Percentiles rank a stretch among this genome's conserved stretches.
These are phyloP conservation scores for Picea abies DNA, from an alignment of 83 land plant species.

Conservation along the genomic window DNA sequence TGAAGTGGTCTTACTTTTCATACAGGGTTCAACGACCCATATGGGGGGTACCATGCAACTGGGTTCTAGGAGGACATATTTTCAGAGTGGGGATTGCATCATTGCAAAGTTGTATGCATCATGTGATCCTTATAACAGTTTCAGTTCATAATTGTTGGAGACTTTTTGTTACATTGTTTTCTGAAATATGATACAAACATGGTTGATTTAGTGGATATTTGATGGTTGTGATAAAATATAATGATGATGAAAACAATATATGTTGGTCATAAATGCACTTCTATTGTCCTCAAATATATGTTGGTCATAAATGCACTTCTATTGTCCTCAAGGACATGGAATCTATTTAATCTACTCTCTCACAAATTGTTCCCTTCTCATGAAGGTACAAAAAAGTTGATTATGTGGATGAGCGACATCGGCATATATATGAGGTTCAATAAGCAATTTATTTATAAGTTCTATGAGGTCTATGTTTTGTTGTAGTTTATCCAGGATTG, in stretches of 20 bases:
- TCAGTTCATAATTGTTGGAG: neutral
- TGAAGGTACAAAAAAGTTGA: constrained; percentile 64
- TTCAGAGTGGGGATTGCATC: constrained; percentile 63
- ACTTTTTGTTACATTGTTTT: neutral
- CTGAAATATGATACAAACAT: neutral
- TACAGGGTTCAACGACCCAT: no score
- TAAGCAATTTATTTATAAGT: neutral
- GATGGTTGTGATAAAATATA: neutral
- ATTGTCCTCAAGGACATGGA: neutral
- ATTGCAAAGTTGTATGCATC: constrained; percentile 74
- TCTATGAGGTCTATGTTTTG: neutral
- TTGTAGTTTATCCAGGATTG: neutral
- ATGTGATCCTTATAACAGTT: neutral
- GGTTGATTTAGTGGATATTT: neutral
- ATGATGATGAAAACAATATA: neutral
- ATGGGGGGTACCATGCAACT: no score
- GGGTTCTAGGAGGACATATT: no score
- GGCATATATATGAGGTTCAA: constrained; percentile 98
- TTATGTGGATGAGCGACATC: constrained; percentile 90
- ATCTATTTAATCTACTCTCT: neutral
- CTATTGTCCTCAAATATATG: neutral
- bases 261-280: neutral
- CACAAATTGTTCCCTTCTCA: neutral
- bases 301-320: neutral
- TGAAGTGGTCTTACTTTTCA: no score